Evolutionary conservation across 2,329 filamentous ascomycete genomes (phyloP).

Genomic region (Furcasterigmium furcatum): DNA sequence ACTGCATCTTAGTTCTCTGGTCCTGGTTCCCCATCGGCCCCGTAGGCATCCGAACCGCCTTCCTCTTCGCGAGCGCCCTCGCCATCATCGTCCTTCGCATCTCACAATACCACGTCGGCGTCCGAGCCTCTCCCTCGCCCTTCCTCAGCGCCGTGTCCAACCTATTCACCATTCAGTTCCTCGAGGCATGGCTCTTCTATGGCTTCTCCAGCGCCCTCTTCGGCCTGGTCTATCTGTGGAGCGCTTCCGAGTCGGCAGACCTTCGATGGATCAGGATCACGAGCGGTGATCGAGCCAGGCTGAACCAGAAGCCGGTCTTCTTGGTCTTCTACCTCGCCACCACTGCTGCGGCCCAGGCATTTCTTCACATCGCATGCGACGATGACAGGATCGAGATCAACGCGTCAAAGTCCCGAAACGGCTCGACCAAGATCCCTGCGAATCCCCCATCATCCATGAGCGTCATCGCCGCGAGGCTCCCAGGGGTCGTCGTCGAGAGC

Average conservation of each 20-base stretch:
- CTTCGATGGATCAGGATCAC: conserved; percentile 72
- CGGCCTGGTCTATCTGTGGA: conserved; percentile 77
- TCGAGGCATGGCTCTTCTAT: conserved; percentile 75
- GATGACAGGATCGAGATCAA: conserved; percentile 54
- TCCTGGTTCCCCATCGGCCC: conserved; percentile 79
- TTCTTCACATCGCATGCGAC: conserved; percentile 68
- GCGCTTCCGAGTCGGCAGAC: conserved; percentile 54
- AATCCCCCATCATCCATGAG: conserved; percentile 21
- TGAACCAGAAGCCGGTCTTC: conserved; percentile 87
- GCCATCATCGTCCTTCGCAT: conserved; percentile 82
- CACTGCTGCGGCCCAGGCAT: conserved; percentile 67
- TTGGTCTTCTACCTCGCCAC: conserved; percentile 67
- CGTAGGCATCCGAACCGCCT: conserved; percentile 68
- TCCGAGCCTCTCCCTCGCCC: conserved; percentile 67
- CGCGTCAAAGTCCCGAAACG: conserved; percentile 15
- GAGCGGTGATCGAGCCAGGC: conserved; percentile 65
- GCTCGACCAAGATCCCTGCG: conserved; percentile 4
- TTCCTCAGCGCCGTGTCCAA: conserved; percentile 60
- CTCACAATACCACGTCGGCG: conserved; percentile 73
- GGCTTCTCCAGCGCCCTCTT: conserved; percentile 74
- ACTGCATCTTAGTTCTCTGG: conserved; percentile 65
- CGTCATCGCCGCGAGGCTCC: conserved; percentile 33
- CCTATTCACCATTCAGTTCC: conserved; percentile 55
- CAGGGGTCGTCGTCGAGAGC: conserved; percentile 31
- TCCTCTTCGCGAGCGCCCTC: conserved; percentile 75